Conservation (phyloP, 2,329 filamentous ascomycete genomes). For the Botrytis pseudocinerea region DNA sequence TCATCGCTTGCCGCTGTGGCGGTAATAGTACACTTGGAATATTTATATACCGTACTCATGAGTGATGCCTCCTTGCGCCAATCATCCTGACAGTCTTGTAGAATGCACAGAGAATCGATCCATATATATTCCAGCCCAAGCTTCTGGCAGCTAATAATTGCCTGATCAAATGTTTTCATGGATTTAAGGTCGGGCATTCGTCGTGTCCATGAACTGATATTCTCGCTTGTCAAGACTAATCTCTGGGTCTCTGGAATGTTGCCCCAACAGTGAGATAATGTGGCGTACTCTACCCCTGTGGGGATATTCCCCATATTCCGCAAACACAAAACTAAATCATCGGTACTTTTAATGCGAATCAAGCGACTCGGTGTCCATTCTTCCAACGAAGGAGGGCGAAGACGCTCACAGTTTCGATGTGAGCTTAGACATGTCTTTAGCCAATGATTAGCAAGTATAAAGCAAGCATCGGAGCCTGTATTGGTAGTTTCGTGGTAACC, state of each 20-base stretch:
- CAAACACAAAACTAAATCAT: not conserved
- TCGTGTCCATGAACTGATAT: not conserved
- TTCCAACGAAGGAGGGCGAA: not conserved
- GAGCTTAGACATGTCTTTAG: not conserved
- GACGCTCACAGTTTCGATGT: not conserved
- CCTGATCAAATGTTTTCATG: not conserved
- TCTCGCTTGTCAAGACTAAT: not conserved
- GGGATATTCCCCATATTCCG: not conserved
- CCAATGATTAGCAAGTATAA: not conserved
- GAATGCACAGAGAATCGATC: not conserved
- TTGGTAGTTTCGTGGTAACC: not conserved
- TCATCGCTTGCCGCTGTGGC: not conserved
- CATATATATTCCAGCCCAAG: not conserved
- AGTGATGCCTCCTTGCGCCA: not conserved
- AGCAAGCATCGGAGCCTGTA: not conserved
- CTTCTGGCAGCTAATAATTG: not conserved
- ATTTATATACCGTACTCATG: not conserved
- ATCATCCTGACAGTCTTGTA: not conserved
- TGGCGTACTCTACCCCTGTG: not conserved
- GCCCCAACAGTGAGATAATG: not conserved
- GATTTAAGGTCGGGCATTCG: not conserved
- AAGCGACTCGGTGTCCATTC: not conserved
- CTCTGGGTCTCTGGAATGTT: not conserved
- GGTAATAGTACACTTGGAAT: not conserved
- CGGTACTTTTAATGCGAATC: fast-evolving